These are phyloP conservation scores for Biscogniauxia mediterranea DNA, from an alignment of 2,329 filamentous ascomycete genomes.

Conservation along the genomic window DNA sequence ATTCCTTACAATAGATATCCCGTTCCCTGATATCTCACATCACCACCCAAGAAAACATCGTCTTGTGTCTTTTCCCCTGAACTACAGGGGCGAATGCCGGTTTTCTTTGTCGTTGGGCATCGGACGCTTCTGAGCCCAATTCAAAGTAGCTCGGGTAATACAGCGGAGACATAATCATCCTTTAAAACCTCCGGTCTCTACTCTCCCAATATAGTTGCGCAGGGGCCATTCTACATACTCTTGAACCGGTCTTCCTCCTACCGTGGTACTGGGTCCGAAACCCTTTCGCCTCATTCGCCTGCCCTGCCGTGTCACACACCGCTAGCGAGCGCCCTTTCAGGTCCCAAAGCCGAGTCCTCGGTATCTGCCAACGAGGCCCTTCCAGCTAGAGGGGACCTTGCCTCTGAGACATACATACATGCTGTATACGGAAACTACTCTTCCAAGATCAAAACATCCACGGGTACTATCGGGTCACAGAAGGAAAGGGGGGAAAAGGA, in stretches of 20 bases:
- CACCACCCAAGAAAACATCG: constrained; percentile 1
- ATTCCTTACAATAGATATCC: constrained; percentile 16
- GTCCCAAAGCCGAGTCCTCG: constrained; percentile 25
- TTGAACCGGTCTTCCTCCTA: constrained; percentile 6
- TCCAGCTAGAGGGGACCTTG: constrained; percentile 19
- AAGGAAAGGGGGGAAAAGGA: neutral
- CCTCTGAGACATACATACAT: constrained; percentile 3
- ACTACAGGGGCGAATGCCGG: neutral
- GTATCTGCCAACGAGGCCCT: constrained; percentile 23
- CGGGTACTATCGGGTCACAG: neutral
- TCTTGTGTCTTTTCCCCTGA: neutral
- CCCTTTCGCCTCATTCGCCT: constrained; percentile 17
- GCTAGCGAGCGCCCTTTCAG: constrained; percentile 21
- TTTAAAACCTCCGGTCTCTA: neutral
- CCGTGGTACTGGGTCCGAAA: constrained; percentile 21
- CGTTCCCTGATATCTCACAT: constrained; percentile 10
- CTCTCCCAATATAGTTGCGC: neutral
- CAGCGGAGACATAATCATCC: neutral
- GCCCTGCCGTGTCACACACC: constrained; percentile 24
- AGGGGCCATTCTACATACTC: constrained; percentile 7
- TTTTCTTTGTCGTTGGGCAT: neutral
- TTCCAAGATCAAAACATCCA: neutral
- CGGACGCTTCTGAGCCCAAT: neutral
- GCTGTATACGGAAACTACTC: neutral
- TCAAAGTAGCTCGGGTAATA: neutral